Base-by-base conservation (phyloP, 208 protist species). In the Trypanosoma theileri region DNA sequence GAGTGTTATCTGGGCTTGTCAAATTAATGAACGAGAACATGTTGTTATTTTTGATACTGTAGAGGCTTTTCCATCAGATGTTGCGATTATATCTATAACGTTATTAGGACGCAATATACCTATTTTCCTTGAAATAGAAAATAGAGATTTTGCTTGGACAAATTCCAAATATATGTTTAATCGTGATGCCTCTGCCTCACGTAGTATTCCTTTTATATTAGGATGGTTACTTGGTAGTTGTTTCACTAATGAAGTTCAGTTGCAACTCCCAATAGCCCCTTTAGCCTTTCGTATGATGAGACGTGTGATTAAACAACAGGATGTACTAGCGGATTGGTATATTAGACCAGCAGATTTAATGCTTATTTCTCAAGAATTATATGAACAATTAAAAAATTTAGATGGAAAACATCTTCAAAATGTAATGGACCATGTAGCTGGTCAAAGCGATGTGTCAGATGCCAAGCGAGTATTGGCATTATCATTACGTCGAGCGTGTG, bases 141-240 rank as follows among this genome's bases (percentile, higher is more conserved):
- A n/a, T 26, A 40, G 21, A 40, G 19, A 44, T 21, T 22, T 59
- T 40, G 11, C 42, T 0, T 61, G 56, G 56, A 61, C 56, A 31
- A 61, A 61, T 24, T 31, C 56, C 12, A 14, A 42, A 22, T 61
- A 46, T 61, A 3, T 17, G 8, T 61, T 46, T 48, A 0, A 61
- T 48, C n/a, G 14, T 13, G 40, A 61, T 21, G 13, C 46, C 19
- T 19, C 11, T 2, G 6, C 6, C 0, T 48, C n/a, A 48, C 12
- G 31, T 48, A 12, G 14, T 31, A 17, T 79, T 10, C 71, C 71
- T 0, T 75, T 80, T 57, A 69, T 75, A 16, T 57, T 89, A 16
- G 84, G 84, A 21, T 89, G 77, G 75, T 71, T 89, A 13, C 35
- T 89, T 1, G 80, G 84, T 35, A 82, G 80, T 70, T 26, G 68